A percentile compares a stretch with the other conserved stretches of the same genome.
These are phyloP conservation scores for Phytopythium delawarense DNA, from an alignment of 352 stramenopile species.

Conservation along the genomic window DNA sequence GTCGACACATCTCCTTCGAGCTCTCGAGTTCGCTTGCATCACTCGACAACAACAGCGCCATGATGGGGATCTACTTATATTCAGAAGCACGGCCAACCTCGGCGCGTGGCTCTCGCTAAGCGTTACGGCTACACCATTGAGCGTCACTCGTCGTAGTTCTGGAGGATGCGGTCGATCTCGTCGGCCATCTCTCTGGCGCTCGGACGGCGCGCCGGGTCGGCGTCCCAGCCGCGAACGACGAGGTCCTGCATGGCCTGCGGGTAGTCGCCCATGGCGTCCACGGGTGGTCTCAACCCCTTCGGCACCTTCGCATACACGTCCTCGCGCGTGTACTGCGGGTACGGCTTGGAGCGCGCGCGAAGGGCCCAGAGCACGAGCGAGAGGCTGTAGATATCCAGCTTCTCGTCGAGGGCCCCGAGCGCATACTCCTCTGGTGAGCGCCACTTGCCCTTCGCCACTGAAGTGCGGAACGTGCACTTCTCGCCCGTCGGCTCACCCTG, in stretches of 20 bases:
- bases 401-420: constrained; percentile 40
- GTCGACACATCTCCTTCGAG: neutral
- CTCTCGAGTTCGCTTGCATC: neutral
- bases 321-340: constrained; percentile 29
- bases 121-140: neutral
- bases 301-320: constrained; percentile 58
- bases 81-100: neutral
- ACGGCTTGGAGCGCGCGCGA: constrained; percentile 44
- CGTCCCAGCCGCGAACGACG: constrained; percentile 50
- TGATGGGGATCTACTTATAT: constrained; percentile 1
- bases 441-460: constrained; percentile 77
- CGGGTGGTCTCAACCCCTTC: constrained; percentile 32
- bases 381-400: constrained; percentile 67
- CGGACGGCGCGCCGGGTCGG: constrained; percentile 42
- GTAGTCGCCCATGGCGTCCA: constrained; percentile 52
- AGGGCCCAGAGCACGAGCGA: constrained; percentile 67
- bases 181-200: constrained; percentile 39
- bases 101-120: neutral
- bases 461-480: constrained; percentile 59
- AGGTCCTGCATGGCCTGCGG: constrained; percentile 59
- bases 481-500: constrained; percentile 27
- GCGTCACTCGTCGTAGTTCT: constrained; percentile 14
- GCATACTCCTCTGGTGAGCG: constrained; percentile 71
- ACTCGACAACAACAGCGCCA: neutral
- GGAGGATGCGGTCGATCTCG: constrained; percentile 51